These are phyloP conservation scores for Neurospora sp. DNA, from an alignment of 495 filamentous ascomycete genomes.

Conservation along the genomic window DNA sequence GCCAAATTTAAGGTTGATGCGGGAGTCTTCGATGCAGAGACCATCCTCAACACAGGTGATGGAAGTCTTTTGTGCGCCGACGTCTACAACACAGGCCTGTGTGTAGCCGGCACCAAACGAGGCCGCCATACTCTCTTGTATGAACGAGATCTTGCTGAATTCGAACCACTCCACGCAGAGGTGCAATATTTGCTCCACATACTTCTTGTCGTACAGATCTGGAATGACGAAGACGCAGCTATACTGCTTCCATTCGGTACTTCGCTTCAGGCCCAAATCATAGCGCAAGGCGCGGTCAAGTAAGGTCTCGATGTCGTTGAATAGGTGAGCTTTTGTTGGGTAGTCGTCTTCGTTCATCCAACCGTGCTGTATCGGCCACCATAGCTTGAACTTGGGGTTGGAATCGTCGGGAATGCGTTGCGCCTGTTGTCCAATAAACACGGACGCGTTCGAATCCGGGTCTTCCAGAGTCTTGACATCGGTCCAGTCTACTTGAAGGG, in stretches of 20 bases:
- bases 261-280: conserved; percentile 67
- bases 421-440: conserved; percentile 72
- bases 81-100: conserved; percentile 86
- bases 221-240: conserved; percentile 92
- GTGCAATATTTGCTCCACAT: conserved; percentile 73
- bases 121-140: conserved; percentile 89
- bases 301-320: conserved; percentile 75
- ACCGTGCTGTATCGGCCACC: conserved; percentile 82
- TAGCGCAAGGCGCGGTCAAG: conserved; percentile 75
- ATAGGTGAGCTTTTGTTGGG: conserved; percentile 58
- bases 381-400: conserved; percentile 79
- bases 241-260: conserved; percentile 77
- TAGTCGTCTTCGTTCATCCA: conserved; percentile 90
- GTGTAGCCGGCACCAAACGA: conserved; percentile 95
- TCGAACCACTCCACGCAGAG: conserved; percentile 80
- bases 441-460: conserved; percentile 46
- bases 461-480: conserved; percentile 53
- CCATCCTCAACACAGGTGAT: conserved; percentile 97
- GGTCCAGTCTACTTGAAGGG: conserved; percentile 89
- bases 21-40: conserved; percentile 83
- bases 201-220: conserved; percentile 88
- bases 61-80: conserved; percentile 95
- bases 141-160: conserved; percentile 79
- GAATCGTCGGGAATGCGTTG: conserved; percentile 81
- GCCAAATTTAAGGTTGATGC: conserved; percentile 86